These are phyloP conservation scores for Fomes fomentarius DNA, from an alignment of 1,284 basidiomycete genomes.

Conservation along the genomic window DNA sequence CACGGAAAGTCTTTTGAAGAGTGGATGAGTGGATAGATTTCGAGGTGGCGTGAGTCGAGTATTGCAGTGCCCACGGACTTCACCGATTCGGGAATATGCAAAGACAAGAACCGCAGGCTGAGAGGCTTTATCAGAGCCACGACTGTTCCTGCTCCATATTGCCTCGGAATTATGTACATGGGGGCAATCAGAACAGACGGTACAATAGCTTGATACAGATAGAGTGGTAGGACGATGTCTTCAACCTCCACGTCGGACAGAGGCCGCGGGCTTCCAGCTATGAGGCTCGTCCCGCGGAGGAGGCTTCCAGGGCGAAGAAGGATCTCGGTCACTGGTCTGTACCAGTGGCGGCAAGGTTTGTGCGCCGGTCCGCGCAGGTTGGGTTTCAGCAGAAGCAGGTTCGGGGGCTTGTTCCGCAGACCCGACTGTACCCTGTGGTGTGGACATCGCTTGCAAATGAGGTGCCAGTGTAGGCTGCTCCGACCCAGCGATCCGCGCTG, in stretches of 20 bases:
- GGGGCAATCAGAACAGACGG: not conserved
- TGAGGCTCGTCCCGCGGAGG: constrained; percentile 20
- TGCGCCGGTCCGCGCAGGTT: not conserved
- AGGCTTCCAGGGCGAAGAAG: constrained; percentile 20
- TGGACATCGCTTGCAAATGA: no score
- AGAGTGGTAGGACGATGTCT: not conserved
- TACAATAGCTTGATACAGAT: not conserved
- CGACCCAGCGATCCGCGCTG: constrained; percentile 16
- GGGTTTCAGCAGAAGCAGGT: not conserved
- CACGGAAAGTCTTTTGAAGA: no score
- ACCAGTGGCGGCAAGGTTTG: not conserved
- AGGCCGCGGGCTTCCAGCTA: constrained; percentile 15
- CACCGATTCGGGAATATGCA: no score
- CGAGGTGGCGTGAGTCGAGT: no score
- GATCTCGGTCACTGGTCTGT: not conserved
- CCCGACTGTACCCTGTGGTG: not conserved
- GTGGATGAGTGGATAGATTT: no score
- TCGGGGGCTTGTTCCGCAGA: not conserved
- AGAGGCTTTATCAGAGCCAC: no score
- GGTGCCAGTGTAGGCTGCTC: constrained; percentile 4
- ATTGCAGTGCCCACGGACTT: no score
- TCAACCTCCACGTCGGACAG: constrained; percentile 15
- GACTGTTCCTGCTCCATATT: no score
- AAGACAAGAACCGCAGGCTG: no score
- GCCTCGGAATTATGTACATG: not conserved